Percentiles rank a stretch among this genome's conserved stretches.
Conservation (phyloP, 177 flowering plant species). For the Vitis hybrid region DNA sequence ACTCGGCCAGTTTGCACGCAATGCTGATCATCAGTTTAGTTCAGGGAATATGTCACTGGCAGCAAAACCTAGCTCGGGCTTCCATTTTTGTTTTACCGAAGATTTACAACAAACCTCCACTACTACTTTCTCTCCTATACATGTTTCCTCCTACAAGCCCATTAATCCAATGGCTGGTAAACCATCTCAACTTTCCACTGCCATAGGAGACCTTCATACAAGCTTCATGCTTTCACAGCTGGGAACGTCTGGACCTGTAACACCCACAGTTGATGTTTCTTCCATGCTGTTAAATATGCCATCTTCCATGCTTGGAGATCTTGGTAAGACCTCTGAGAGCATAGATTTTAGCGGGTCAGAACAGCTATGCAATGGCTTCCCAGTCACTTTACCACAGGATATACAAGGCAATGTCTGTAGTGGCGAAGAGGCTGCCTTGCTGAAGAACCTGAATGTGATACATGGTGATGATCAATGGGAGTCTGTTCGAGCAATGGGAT, state of each 20-base stretch:
- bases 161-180: not conserved
- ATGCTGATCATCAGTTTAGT: constrained; percentile 10
- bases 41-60: constrained; percentile 12
- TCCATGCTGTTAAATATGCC: constrained; percentile 46
- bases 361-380: constrained; percentile 1
- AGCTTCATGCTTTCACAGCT: constrained; percentile 25
- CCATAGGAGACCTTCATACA: constrained; percentile 10
- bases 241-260: constrained; percentile 9
- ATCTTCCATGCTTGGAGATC: constrained; percentile 31
- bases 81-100: constrained; percentile 14
- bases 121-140: constrained; percentile 9
- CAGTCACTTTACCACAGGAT: constrained; percentile 6
- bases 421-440: constrained; percentile 7
- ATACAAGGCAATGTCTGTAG: not conserved
- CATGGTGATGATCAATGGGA: constrained; percentile 15
- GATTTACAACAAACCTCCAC: constrained; percentile 9
- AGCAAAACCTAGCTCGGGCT: constrained; percentile 9
- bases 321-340: constrained; percentile 11
- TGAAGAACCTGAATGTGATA: constrained; percentile 4
- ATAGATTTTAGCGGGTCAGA: constrained; percentile 12
- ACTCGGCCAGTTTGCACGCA: constrained; percentile 5
- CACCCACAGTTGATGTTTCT: constrained; percentile 22
- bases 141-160: constrained; percentile 8
- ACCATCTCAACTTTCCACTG: constrained; percentile 12
- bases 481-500: constrained; percentile 12